Evolutionary conservation across 2,329 filamentous ascomycete species (phyloP), one percentile per base, ranked within the genome.

Genomic region (Blastomyces silverae): DNA sequence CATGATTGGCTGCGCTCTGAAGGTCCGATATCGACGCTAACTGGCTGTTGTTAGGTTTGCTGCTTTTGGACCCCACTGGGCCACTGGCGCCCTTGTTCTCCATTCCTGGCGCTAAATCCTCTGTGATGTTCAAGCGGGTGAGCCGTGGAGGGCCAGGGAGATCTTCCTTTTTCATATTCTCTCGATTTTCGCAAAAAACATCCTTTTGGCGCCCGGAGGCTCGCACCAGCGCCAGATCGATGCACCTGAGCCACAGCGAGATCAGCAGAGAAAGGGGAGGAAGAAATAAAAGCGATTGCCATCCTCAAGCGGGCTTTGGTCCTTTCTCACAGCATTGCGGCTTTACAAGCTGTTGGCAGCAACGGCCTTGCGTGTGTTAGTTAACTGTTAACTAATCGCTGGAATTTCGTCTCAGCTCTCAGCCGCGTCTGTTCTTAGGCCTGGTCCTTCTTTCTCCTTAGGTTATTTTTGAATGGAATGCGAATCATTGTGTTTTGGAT

Each of bases 1-100:
- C 58, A 61, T 61, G 42, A 61, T 61, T 61, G 58, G 58, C 42
- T 44, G 58, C 48, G 25, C 22, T 25, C 39, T n/a, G 15, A 48
- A 48, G 39, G 44, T 61, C 39, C 58, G 25, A 50, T 61, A 25
- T 48, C 42, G 39, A 61, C 42, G 42, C 58, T 48, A 48, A 48
- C n/a, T 50, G 42, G 58, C 37, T 37, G 42, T 28, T 22, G 10
- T 17, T 46, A 37, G 37, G 2, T 59, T 44, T n/a, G 34, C 37
- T 44, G 37, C 39, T 6, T 39, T 31, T 22, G 17, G 2, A 34
- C 25, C 42, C 13, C 13, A 17, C 39, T n/a, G n/a, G n/a, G n/a
- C 44, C 31, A 34, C 31, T 7, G 34, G 13, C 28, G 34, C 34
- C n/a, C 31, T 57, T 31, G 31, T 7, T 57, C 31, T 37, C 31